Conservation (phyloP, 2,329 filamentous ascomycete genomes). For the Chaetomium sp. region DNA sequence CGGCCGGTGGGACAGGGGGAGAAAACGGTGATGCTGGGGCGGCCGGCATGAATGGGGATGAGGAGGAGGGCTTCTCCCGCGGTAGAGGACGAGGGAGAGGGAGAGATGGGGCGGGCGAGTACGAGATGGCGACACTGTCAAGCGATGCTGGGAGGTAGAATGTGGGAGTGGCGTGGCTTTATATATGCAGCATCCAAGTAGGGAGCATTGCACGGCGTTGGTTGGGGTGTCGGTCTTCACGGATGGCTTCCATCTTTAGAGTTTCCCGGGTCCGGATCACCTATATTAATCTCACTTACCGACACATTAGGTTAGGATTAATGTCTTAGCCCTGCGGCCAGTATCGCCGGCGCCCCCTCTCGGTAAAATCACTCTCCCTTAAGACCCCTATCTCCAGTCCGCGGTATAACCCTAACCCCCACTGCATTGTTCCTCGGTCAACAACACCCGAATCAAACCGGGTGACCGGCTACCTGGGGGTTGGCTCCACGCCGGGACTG, state of each 20-base stretch:
- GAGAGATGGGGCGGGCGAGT: constrained; percentile 59
- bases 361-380: too few relatives aligned
- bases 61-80: constrained; percentile 54
- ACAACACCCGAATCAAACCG: constrained; percentile 13
- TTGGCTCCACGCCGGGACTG: constrained; percentile 9
- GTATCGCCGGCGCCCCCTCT: too few relatives aligned
- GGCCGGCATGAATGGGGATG: constrained; percentile 41
- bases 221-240: neutral
- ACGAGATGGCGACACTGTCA: constrained; percentile 65
- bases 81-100: constrained; percentile 56
- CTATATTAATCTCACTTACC: neutral
- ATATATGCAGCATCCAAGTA: neutral
- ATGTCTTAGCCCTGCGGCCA: neutral
- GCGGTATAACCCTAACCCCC: constrained; percentile 25
- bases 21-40: constrained; percentile 31
- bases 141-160: constrained; percentile 10
- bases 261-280: neutral
- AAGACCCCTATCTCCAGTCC: too few relatives aligned
- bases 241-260: neutral
- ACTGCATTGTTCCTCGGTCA: constrained; percentile 13
- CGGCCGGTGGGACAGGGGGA: constrained; percentile 39
- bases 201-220: constrained; percentile 10
- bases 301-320: neutral
- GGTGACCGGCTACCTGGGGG: constrained; percentile 25
- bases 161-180: neutral